Evolutionary conservation across 768 basidiomycete genomes (phyloP), one percentile per base, ranked within the genome.

Genomic region (Suillus paluster): DNA sequence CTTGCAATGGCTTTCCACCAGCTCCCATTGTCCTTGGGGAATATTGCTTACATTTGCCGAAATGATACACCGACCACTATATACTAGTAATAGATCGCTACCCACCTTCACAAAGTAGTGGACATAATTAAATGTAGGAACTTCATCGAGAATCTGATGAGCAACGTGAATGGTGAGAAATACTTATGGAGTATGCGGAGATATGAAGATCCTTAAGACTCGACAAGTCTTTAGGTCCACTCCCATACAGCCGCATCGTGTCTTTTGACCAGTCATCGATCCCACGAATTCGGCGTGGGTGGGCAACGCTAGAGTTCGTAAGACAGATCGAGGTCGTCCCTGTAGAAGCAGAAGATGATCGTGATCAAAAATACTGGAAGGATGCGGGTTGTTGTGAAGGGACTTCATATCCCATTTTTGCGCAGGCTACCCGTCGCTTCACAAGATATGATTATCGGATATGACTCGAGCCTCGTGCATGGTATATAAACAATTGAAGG

Each of bases 391-490:
- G 15, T 36, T 6, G 36, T 55, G 36, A 55, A 19, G 23, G 25
- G 46, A 15, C 14, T 55, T 23, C 21, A 36, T 25, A 54, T 54
- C 42, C 10, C 19, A 30, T n/a, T n/a, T 33, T 11, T 52, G 30
- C n/a, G n/a, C 19, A 17, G 19, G 19, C 2, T 4, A 19, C 10
- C 36, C 34, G 21, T 54, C 21, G 36, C 53, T 54, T 54, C 53
- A 5, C 23, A 7, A 55, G 36, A 38, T 55, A 38, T 39, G 53
- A 54, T 49, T 49, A 49, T 49, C 25, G 48, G 49, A 50, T 50
- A 50, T 50, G 30, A 50, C 49, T 38, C 53, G 10, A 54, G 21
- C 53, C 53, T 38, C 30, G n/a, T 36, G 52, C 30, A 33, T 27
- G 19, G 52, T 3, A 21, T 34, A 34, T 45, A 50, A 33, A 33